A percentile compares a stretch with the other conserved stretches of the same genome.
These are phyloP conservation scores for Apiospora marii DNA, from an alignment of 2,329 filamentous ascomycete species.

Conservation along the genomic window DNA sequence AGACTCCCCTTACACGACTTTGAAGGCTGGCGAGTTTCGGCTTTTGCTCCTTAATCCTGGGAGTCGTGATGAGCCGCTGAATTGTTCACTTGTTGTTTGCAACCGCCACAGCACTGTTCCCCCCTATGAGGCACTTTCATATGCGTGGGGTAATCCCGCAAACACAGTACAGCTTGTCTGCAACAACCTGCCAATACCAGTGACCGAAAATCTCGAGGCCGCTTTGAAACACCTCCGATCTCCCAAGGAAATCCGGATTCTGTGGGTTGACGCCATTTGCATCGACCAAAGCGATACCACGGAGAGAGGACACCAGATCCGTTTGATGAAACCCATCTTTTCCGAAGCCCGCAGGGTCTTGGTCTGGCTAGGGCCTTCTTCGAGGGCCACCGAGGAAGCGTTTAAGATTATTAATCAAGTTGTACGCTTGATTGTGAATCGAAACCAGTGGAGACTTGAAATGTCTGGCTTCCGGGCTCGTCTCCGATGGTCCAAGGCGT, in stretches of 20 bases:
- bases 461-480: not conserved
- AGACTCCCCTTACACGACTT: not conserved
- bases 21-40: not conserved
- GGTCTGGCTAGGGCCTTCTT: not conserved
- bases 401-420: not conserved
- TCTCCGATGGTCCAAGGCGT: not conserved
- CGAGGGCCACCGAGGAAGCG: not conserved
- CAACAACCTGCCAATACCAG: not conserved
- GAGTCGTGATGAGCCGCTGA: not conserved
- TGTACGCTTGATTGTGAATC: not conserved
- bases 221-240: not conserved
- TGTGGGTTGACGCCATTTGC: not conserved
- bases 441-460: not conserved
- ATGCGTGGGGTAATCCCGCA: not conserved
- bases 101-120: too few species aligned
- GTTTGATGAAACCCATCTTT: not conserved
- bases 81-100: not conserved
- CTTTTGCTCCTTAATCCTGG: not conserved
- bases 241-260: not conserved
- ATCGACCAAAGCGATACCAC: not conserved
- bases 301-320: not conserved
- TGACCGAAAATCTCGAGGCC: not conserved
- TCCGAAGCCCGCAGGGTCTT: not conserved
- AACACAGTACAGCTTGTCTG: not conserved
- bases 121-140: too few species aligned